Base-by-base conservation (phyloP, 495 filamentous ascomycete species). In the Tuber brumale region DNA sequence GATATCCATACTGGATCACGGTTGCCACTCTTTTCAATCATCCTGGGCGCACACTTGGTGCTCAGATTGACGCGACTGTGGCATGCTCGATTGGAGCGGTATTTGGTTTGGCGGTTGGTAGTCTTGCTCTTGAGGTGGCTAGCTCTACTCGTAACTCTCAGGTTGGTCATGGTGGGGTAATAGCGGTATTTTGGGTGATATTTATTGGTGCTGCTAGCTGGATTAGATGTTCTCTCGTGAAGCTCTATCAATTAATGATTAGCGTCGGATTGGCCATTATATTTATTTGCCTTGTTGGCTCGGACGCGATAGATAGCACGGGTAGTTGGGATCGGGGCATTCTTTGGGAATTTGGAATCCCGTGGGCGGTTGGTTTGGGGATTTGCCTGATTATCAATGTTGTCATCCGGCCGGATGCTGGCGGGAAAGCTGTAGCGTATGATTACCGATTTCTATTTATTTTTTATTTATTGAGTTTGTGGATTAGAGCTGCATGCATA, bases 61-160 rank as follows among this genome's bases (percentile, higher is more conserved):
- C 87, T 46, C 88, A 89, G 75, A 82, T 90, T 70, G 88, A 89
- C 77, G 88, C 88, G 21, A 84, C 86, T 12, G 76, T 86, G 71
- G 83, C 88, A 43, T 89, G 88, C 18, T 85, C 85, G 51, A 21
- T 88, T 39, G 88, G 88, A 19, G 87, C 86, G 3, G 85, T 85
- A 37, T 85, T 87, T n/a, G 88, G 88, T n/a, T 79, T 90, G 37
- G 88, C 85, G 1, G 87, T 88, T 84, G 88, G 88, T 1, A 84
- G 84, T 35, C 85, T 89, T 74, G 87, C 87, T 0, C 82, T 89
- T 14, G 87, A 86, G 83, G 76, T 89, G 37, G 88, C 88, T 57
- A 87, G 86, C 27, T 85, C 85, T 48, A 86, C 87, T 0, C 70
- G 82, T 0, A 76, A 83, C 3, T 85, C 86, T 7, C 82, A 82